Conservation (phyloP, 148 eudicot species). For the Pouteria glomerata region DNA sequence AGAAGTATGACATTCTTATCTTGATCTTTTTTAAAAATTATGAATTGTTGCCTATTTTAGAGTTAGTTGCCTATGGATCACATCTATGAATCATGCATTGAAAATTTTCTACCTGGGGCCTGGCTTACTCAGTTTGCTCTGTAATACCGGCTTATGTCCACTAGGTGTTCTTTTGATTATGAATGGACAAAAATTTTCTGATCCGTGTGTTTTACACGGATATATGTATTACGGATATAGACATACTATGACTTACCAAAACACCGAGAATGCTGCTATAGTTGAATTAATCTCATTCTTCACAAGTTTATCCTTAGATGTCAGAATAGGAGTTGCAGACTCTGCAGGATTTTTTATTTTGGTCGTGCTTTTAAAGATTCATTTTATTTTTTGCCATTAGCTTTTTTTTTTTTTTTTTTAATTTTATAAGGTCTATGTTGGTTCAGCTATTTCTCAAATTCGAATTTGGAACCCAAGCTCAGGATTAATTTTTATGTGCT, state of each 20-base stretch:
- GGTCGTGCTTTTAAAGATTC: neutral
- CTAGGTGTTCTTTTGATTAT: neutral
- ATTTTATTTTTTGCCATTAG: neutral
- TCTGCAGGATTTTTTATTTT: neutral
- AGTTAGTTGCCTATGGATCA: neutral
- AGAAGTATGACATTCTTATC: conserved; percentile 38
- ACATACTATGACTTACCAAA: too few relatives aligned
- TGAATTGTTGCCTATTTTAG: neutral
- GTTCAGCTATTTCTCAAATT: neutral
- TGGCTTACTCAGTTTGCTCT: too few relatives aligned
- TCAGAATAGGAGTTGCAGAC: neutral
- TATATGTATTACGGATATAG: too few relatives aligned
- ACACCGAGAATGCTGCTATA: neutral
- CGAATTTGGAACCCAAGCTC: neutral
- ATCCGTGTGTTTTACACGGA: too few relatives aligned
- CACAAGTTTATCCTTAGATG: neutral
- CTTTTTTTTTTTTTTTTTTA: neutral
- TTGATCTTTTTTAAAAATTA: neutral
- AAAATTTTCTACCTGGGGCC: neutral
- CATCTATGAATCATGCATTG: neutral
- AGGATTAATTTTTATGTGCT: neutral
- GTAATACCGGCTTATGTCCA: neutral
- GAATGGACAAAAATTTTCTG: neutral
- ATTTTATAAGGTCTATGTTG: too few relatives aligned
- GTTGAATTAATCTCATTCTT: too few relatives aligned